Evolutionary conservation across 2,329 filamentous ascomycete species (phyloP).

Genomic region (Myriosclerotinia duriaeana): DNA sequence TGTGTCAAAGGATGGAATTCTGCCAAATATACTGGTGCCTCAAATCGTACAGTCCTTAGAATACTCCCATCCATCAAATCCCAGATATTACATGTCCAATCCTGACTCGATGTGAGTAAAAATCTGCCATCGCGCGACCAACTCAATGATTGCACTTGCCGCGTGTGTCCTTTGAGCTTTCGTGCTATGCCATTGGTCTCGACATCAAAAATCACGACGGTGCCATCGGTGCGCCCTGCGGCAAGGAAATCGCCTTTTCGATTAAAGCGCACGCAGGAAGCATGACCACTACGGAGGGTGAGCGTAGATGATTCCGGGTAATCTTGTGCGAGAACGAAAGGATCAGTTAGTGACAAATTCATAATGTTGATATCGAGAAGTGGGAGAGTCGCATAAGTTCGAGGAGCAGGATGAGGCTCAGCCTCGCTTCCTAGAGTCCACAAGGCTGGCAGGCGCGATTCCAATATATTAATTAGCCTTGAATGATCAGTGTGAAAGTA

Average conservation of each 20-base stretch:
- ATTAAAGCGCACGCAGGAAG: constrained; percentile 78
- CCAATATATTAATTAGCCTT: neutral
- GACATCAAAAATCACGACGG: constrained; percentile 92
- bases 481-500: neutral
- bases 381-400: neutral
- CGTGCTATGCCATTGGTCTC: constrained; percentile 96
- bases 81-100: constrained; percentile 97
- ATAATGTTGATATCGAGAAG: constrained; percentile 45
- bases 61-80: constrained; percentile 73
- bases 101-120: constrained; percentile 87
- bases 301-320: constrained; percentile 89
- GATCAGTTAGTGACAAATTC: constrained; percentile 72
- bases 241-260: constrained; percentile 92
- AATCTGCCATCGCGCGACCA: constrained; percentile 94
- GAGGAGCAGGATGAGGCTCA: constrained; percentile 10
- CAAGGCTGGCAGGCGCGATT: constrained; percentile 2
- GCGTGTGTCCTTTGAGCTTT: constrained; percentile 89
- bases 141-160: constrained; percentile 89
- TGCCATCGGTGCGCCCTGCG: constrained; percentile 90
- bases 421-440: constrained; percentile 7
- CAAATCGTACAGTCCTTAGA: constrained; percentile 81
- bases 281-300: constrained; percentile 72
- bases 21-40: constrained; percentile 91
- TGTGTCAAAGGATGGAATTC: constrained; percentile 91
- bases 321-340: constrained; percentile 71